A percentile compares a stretch with the other conserved stretches of the same genome.
These are phyloP conservation scores for Ascochyta rabiei DNA, from an alignment of 2,329 filamentous ascomycete genomes.

Conservation along the genomic window DNA sequence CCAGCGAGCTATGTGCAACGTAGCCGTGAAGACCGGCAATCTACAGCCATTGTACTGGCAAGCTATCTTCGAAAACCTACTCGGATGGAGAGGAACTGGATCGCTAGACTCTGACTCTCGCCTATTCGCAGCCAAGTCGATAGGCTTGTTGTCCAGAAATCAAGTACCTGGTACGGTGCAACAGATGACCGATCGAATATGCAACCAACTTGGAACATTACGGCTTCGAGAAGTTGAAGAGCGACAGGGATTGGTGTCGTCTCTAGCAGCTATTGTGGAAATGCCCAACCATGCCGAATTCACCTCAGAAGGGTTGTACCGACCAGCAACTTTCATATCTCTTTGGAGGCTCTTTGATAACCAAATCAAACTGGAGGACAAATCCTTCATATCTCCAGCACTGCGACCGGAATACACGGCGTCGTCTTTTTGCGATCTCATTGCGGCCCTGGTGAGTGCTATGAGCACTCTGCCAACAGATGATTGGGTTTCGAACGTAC, in stretches of 20 bases:
- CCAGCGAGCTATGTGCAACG: constrained; percentile 78
- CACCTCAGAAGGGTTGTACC: not conserved
- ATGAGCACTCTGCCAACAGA: constrained; percentile 12
- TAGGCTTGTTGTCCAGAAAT: constrained; percentile 64
- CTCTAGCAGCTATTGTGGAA: constrained; percentile 49
- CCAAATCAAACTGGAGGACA: constrained; percentile 46
- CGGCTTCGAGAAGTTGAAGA: constrained; percentile 69
- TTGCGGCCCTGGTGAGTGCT: constrained; percentile 45
- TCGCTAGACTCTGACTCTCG: constrained; percentile 78
- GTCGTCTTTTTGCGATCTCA: constrained; percentile 65
- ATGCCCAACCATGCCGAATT: not conserved
- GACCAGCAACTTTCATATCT: constrained; percentile 21
- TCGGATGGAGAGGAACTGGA: constrained; percentile 88
- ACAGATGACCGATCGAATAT: constrained; percentile 52
- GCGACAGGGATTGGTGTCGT: constrained; percentile 69
- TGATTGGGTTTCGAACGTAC: constrained; percentile 13
- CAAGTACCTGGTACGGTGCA: constrained; percentile 38
- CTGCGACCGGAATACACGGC: constrained; percentile 69
- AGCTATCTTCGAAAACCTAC: constrained; percentile 71
- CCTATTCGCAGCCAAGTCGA: constrained; percentile 71
- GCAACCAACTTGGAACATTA: constrained; percentile 55
- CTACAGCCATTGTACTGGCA: constrained; percentile 69
- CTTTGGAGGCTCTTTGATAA: constrained; percentile 42
- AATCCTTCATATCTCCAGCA: constrained; percentile 47
- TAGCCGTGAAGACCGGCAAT: constrained; percentile 71